Evolutionary conservation across 129 eudicot genomes (phyloP).

Genomic region (Apium graveolens): DNA sequence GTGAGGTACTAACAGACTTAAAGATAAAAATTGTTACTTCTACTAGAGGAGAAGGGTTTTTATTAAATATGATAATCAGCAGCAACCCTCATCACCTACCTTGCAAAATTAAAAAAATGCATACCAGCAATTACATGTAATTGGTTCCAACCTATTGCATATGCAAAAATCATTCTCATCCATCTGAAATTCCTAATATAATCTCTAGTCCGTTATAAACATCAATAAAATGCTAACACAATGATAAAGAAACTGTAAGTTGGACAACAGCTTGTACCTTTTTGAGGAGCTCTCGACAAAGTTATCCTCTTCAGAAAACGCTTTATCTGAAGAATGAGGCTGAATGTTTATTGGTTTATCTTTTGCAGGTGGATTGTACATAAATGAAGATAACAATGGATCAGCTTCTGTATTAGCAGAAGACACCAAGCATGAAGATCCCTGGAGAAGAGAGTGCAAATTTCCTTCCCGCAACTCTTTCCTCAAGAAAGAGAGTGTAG

Average conservation of each 20-base stretch:
- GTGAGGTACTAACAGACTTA: not conserved
- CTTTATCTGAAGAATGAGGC: constrained; percentile 28
- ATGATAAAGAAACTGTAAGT: not conserved
- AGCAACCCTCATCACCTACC: not conserved
- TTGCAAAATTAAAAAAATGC: not conserved
- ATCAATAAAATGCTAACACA: not conserved
- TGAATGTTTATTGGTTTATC: constrained; percentile 34
- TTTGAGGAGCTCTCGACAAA: constrained; percentile 23
- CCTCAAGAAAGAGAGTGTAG: constrained; percentile 39
- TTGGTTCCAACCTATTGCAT: not conserved
- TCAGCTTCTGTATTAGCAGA: constrained; percentile 53
- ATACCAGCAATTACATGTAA: not conserved
- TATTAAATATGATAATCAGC: not conserved
- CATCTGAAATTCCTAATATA: not conserved
- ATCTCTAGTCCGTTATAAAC: not conserved
- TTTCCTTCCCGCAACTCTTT: constrained; percentile 71
- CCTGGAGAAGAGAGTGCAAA: constrained; percentile 56
- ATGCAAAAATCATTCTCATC: not conserved
- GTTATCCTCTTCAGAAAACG: constrained; percentile 20
- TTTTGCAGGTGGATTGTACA: constrained; percentile 36
- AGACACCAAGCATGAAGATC: constrained; percentile 34
- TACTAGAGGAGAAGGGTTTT: not conserved
- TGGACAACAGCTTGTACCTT: constrained; percentile 28
- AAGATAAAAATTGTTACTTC: not conserved
- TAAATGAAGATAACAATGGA: constrained; percentile 64